Evolutionary conservation across 257 asterid species (phyloP).

Genomic region (Solanum bulbocastanum): DNA sequence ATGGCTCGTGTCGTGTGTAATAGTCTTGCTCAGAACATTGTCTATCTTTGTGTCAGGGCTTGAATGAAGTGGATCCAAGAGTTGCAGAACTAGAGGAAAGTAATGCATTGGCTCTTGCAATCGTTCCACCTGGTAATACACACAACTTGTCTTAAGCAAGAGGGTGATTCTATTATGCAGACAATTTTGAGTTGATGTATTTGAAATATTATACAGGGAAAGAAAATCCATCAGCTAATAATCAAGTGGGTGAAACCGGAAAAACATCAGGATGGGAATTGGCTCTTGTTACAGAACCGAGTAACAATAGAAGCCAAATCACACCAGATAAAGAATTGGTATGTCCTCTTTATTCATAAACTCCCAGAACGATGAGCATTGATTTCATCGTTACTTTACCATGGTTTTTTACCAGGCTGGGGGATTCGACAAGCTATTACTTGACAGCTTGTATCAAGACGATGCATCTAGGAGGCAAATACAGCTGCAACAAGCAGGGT

Average conservation of each 20-base stretch:
- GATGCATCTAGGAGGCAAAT: constrained; percentile 46
- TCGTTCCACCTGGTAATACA: constrained; percentile 50
- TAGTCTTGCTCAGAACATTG: not conserved
- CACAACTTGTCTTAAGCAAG: not conserved
- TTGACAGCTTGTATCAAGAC: constrained; percentile 79
- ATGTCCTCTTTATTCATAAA: not conserved
- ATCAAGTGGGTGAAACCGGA: constrained; percentile 23
- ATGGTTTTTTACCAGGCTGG: constrained; percentile 42
- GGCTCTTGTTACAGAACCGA: constrained; percentile 67
- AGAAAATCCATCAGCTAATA: constrained; percentile 7
- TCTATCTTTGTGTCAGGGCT: constrained; percentile 29
- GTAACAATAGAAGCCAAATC: constrained; percentile 37
- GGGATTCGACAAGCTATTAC: constrained; percentile 62
- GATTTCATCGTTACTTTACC: not conserved
- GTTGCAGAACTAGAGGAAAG: constrained; percentile 43
- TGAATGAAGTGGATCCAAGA: constrained; percentile 38
- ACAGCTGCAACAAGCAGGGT: constrained; percentile 59
- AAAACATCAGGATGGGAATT: constrained; percentile 74
- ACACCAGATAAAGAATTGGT: constrained; percentile 39
- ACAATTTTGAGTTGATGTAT: not conserved
- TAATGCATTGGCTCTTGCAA: constrained; percentile 79
- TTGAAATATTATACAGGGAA: constrained; percentile 22
- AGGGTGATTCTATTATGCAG: not conserved
- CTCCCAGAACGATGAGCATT: not conserved
- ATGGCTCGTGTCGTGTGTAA: not conserved